These are phyloP conservation scores for Aspergillus sclerotioniger DNA, from an alignment of 495 filamentous ascomycete genomes.

Conservation along the genomic window DNA sequence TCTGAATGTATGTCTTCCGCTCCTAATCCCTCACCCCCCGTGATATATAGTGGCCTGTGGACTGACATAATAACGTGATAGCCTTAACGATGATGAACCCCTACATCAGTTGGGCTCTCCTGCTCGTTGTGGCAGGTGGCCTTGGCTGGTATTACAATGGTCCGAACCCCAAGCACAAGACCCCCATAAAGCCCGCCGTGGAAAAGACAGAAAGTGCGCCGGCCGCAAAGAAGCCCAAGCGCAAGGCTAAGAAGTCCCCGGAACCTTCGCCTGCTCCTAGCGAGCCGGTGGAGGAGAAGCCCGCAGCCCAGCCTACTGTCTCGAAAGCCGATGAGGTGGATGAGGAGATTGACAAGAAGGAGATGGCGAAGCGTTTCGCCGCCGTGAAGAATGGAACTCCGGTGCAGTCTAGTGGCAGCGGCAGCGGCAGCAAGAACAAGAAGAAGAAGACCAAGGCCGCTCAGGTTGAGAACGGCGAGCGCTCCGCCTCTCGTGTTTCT, in stretches of 20 bases:
- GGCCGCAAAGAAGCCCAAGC: conserved; percentile 43
- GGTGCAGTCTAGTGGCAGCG: conserved; percentile 35
- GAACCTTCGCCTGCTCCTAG: conserved; percentile 28
- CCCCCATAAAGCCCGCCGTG: conserved; percentile 27
- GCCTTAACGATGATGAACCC: conserved; percentile 44
- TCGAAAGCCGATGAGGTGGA: conserved; percentile 49
- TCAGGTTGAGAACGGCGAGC: conserved; percentile 38
- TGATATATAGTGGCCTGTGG: not conserved
- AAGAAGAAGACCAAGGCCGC: conserved; percentile 56
- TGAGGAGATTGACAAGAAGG: conserved; percentile 62
- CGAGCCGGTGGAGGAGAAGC: conserved; percentile 36
- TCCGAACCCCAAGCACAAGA: conserved; percentile 34
- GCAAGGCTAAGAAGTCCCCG: conserved; percentile 36
- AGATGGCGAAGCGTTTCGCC: conserved; percentile 70
- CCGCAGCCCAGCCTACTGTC: conserved; percentile 37
- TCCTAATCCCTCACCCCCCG: not conserved
- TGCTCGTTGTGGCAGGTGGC: conserved; percentile 50
- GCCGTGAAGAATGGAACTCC: conserved; percentile 63
- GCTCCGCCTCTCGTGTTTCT: conserved; percentile 46
- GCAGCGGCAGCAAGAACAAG: conserved; percentile 42
- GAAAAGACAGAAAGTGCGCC: conserved; percentile 37
- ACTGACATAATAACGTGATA: conserved; percentile 11
- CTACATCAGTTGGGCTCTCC: conserved; percentile 56
- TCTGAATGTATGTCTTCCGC: conserved; percentile 6
- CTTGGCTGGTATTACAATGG: conserved; percentile 50